These are phyloP conservation scores for Saksenaea oblongispora DNA, from an alignment of 371 early-diverging fungal genomes.

Conservation along the genomic window DNA sequence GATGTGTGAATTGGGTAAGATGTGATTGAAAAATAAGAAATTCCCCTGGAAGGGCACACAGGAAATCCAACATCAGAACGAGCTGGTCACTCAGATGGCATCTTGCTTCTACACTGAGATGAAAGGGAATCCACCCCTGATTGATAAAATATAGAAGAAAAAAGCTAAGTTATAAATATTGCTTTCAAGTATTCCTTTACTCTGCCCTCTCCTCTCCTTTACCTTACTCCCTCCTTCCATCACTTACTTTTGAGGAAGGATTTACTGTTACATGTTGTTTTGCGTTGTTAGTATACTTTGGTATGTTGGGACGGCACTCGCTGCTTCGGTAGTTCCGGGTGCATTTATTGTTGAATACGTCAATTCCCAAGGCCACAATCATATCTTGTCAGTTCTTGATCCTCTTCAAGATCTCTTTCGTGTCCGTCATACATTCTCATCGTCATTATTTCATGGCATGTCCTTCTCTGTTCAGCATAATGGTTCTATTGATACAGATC, in stretches of 20 bases:
- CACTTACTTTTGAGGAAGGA: neutral
- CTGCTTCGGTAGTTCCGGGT: constrained; percentile 24
- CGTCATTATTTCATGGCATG: constrained; percentile 28
- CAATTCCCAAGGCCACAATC: constrained; percentile 18
- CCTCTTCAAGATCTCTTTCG: constrained; percentile 8
- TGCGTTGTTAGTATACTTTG: neutral
- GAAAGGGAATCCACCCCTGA: neutral
- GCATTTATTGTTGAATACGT: constrained; percentile 49
- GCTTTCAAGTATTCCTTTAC: neutral
- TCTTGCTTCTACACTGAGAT: neutral
- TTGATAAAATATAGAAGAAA: neutral
- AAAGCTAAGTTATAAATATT: neutral
- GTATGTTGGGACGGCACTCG: neutral
- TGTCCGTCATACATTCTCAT: constrained; percentile 30
- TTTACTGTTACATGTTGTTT: neutral
- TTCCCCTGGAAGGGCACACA: neutral
- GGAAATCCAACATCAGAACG: neutral
- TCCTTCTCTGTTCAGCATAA: constrained; percentile 20
- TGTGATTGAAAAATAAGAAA: neutral
- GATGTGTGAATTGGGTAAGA: too few relatives aligned
- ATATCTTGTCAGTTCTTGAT: constrained; percentile 7
- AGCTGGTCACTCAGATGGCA: neutral
- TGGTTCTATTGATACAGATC: constrained; percentile 3
- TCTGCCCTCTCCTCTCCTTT: neutral
- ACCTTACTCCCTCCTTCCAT: neutral